Percentiles rank a stretch among this genome's conserved stretches.
phyloP scores from a whole-genome alignment of 1,139 yeast species.

The Ashbya aceris region DNA sequence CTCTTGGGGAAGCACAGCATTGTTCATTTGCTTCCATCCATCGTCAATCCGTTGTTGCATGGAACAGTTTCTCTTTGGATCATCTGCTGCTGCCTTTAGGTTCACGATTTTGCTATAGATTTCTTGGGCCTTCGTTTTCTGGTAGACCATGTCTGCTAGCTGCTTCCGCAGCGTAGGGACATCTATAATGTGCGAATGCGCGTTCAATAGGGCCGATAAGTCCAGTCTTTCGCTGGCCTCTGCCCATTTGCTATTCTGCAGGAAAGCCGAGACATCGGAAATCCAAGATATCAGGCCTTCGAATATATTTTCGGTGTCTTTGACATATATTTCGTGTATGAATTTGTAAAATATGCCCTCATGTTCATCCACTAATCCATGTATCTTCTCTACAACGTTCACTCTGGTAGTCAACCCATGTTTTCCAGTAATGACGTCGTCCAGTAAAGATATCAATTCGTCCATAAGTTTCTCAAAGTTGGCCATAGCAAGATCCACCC shows the following conservation, averaged over 20 bases:
- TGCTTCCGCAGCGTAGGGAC: slow-evolving; percentile 35
- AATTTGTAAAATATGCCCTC: slow-evolving; percentile 64
- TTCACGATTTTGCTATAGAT: slow-evolving; percentile 29
- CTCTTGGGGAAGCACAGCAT: slow-evolving; percentile 36
- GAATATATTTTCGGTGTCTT: slow-evolving; percentile 66
- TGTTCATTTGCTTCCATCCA: slow-evolving; percentile 42
- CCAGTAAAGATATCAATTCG: slow-evolving; percentile 52
- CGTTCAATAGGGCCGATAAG: slow-evolving; percentile 27
- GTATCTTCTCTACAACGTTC: slow-evolving; percentile 55
- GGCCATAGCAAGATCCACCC: slow-evolving; percentile 64
- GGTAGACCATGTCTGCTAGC: slow-evolving; percentile 36
- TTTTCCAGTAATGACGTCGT: slow-evolving; percentile 35
- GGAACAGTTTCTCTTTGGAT: slow-evolving; percentile 10
- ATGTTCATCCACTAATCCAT: slow-evolving; percentile 58
- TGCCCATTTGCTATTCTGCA: slow-evolving; percentile 45
- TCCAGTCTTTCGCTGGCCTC: slow-evolving; percentile 33
- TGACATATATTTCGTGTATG: slow-evolving; percentile 62
- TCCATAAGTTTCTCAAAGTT: slow-evolving; percentile 65
- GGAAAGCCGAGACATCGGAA: slow-evolving; percentile 47
- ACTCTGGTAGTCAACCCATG: slow-evolving; percentile 33
- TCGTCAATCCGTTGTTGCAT: slow-evolving; percentile 30
- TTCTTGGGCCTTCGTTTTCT: slow-evolving; percentile 37
- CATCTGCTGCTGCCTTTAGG: slow-evolving; percentile 17
- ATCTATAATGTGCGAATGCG: slow-evolving; percentile 20
- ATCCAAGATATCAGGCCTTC: slow-evolving; percentile 67